Evolutionary conservation across 208 protist genomes (phyloP), one percentile per base, ranked within the genome.

Genomic region (Novymonas esmeraldas): DNA sequence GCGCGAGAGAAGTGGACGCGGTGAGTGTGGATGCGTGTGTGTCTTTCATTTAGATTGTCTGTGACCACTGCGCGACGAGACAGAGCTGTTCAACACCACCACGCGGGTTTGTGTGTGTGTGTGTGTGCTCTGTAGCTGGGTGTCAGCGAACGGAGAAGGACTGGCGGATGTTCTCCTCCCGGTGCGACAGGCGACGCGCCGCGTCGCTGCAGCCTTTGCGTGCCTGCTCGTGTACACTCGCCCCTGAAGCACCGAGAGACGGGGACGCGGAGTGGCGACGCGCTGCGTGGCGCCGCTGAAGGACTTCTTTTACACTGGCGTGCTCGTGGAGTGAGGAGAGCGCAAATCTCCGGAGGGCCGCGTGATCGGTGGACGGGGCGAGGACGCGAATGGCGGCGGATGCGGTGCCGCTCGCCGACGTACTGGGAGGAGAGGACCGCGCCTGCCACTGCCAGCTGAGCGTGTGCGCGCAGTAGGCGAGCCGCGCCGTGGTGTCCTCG

Each of bases 121-220:
- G n/a, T n/a, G n/a, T n/a, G n/a, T n/a, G n/a, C n/a, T n/a, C n/a
- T n/a, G n/a, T n/a, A n/a, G n/a, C n/a, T n/a, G n/a, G n/a, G n/a
- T n/a, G n/a, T 51, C 62, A 81, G 28, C 70, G 60, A 20, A 70
- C 73, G 55, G 76, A 87, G 55, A 87, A 79, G 7, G 83, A 86
- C 52, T 92, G 85, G 2, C 85, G 76, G 44, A 92, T 68, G 65
- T 95, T 95, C 39, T 92, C 89, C 58, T 95, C 89, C 42, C 89
- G 71, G 11, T 64, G 65, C 7, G 82, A 71, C 76, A 95, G 79
- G 26, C 84, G 80, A n/a, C 88, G 84, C 20, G 79, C 80, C 22
- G 81, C 75, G 34, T 79, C 79, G 20, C 78, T 73, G 70, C 88
- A 90, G 26, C 79, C 76, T 34, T 76, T 74, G 24, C 76, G 69